phyloP scores from a whole-genome alignment of 441 rosid species.

The Sinapis alba region DNA sequence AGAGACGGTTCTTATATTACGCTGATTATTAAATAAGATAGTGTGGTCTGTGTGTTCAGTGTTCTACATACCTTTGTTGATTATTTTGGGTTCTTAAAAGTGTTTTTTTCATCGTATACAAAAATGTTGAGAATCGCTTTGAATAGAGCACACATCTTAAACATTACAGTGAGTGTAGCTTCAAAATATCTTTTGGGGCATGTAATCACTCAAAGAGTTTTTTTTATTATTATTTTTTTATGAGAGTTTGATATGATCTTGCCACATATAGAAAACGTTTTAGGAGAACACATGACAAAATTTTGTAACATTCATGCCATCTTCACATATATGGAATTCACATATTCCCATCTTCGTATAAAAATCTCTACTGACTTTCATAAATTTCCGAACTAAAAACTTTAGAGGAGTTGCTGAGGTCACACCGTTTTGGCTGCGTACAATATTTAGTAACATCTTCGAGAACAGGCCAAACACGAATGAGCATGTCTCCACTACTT shows the following conservation, averaged over 20 bases:
- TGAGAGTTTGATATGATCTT: background rate
- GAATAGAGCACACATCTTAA: background rate
- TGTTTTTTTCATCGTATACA: background rate
- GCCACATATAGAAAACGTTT: background rate
- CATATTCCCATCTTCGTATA: background rate
- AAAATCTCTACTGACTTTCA: background rate
- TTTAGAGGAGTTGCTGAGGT: conserved; percentile 4
- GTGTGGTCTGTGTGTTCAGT: background rate
- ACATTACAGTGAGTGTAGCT: background rate
- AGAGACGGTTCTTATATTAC: too few relatives aligned
- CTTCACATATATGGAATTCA: background rate
- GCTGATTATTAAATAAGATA: too few relatives aligned
- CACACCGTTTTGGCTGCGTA: conserved; percentile 5
- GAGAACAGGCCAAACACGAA: conserved; percentile 22
- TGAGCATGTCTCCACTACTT: conserved; percentile 34
- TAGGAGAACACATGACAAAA: background rate
- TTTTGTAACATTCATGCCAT: background rate
- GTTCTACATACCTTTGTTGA: background rate
- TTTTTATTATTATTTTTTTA: too few relatives aligned
- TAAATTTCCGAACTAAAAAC: background rate
- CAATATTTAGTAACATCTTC: background rate
- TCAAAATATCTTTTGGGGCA: background rate
- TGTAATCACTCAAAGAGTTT: background rate
- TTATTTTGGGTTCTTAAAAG: background rate
- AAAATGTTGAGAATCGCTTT: background rate